Base-by-base conservation (phyloP, 495 filamentous ascomycete genomes). In the Penicillium nucicola region DNA sequence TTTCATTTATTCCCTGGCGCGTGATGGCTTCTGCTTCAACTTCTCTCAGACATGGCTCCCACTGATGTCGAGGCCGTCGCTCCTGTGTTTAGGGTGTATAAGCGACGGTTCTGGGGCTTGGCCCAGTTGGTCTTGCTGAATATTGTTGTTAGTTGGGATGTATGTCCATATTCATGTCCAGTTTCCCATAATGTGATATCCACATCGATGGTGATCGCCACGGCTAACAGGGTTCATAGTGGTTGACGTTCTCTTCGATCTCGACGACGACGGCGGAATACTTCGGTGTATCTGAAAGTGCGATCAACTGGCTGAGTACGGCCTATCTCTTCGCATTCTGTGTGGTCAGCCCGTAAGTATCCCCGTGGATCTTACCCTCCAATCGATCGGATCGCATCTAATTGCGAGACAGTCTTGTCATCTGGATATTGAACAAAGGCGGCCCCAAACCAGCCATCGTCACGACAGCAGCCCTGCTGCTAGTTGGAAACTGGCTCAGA, bases 91-190 rank as follows among this genome's bases (percentile, higher is more conserved):
- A 84, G 80, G 60, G 86, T 95, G 42, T 97, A 98, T 57, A 93
- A 88, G 69, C 77, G 90, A 52, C 76, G 93, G 30, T 98, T 90
- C 82, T 91, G 95, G 69, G 93, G 93, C 0, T 69, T 98, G 43
- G 70, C 79, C 14, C 86, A 95, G 70, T 67, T 97, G 57, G 86
- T 91, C 13, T 67, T 97, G 59, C 61, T 97, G 67, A 98, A 97
- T 65, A 88, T 96, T 42, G 82, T 98, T 45, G 85, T 95, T 22
- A 92, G 87, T 63, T 97, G 92, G 92, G 89, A 93, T 77, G 90
- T 95, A 81, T 77, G 88, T 28, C 32, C 19, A 23, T 44, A 8
- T 20, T 11, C 41, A 42, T 25, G 20, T 22, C 20, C 20, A 22
- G 5, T n/a, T n/a, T n/a, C n/a, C n/a, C n/a, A n/a, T n/a, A n/a